A percentile compares a stretch with the other conserved stretches of the same genome.
These are phyloP conservation scores for Edaphochlamys debaryana DNA, from an alignment of 139 green algal genomes.

Conservation along the genomic window DNA sequence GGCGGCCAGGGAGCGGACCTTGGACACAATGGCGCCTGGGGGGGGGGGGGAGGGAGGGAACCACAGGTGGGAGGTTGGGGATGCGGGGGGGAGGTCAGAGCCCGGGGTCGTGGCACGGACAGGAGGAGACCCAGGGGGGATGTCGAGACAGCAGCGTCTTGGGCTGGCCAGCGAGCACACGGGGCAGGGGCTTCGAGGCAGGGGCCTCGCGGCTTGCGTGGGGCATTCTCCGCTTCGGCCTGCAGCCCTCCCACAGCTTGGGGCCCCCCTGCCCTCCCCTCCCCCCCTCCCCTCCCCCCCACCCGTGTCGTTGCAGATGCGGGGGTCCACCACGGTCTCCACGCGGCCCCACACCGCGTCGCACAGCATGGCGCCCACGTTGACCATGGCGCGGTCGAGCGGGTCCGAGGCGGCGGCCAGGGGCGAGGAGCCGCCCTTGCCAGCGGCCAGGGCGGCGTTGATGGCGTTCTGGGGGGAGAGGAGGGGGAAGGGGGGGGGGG, in stretches of 20 bases:
- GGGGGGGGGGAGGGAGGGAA: neutral
- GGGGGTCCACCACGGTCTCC: slow-evolving; percentile 81
- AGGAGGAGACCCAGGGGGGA: no score
- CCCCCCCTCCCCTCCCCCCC: neutral
- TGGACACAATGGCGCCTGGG: slow-evolving; percentile 59
- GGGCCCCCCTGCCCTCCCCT: no score
- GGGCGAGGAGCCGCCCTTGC: slow-evolving; percentile 45
- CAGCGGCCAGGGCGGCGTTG: slow-evolving; percentile 68
- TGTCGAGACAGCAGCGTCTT: no score
- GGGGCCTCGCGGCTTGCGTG: no score
- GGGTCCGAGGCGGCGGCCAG: slow-evolving; percentile 33
- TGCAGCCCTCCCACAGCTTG: no score
- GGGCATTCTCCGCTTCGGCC: no score
- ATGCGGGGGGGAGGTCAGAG: no score
- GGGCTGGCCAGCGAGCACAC: no score
- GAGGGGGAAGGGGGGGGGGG: no score
- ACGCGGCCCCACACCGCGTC: slow-evolving; percentile 78
- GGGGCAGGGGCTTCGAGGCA: no score
- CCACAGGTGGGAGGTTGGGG: no score
- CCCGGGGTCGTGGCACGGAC: no score
- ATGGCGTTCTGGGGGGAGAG: slow-evolving; percentile 72
- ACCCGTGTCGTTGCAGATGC: slow-evolving; percentile 76
- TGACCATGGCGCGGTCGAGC: slow-evolving; percentile 84
- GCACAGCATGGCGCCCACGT: slow-evolving; percentile 51
- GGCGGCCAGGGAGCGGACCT: slow-evolving; percentile 54